These are phyloP conservation scores for Fusarium robinianum DNA, from an alignment of 2,329 filamentous ascomycete species.

Conservation along the genomic window DNA sequence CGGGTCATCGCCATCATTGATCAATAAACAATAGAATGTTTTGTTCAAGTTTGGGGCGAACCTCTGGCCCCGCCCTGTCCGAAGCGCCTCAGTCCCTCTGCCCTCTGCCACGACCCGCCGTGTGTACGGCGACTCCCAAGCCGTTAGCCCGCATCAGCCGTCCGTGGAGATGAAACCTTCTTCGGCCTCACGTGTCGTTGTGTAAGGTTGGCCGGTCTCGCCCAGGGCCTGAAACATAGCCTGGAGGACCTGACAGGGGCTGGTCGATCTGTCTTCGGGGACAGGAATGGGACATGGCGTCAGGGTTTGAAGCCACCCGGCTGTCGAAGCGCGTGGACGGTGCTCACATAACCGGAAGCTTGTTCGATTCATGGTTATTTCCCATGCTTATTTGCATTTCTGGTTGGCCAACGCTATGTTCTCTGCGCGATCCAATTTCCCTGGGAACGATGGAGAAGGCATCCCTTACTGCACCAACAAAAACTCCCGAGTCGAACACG, in stretches of 20 bases:
- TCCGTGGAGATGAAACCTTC: constrained; percentile 37
- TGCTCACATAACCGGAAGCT: constrained; percentile 29
- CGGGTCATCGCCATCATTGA: constrained; percentile 16
- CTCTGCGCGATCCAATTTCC: constrained; percentile 23
- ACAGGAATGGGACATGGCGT: too few relatives aligned
- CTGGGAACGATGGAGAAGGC: not conserved
- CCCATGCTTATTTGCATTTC: constrained; percentile 11
- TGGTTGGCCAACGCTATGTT: constrained; percentile 30
- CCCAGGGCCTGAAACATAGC: constrained; percentile 33
- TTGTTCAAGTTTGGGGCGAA: too few relatives aligned
- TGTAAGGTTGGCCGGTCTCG: constrained; percentile 26
- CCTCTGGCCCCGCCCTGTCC: constrained; percentile 21
- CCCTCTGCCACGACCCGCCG: constrained; percentile 21
- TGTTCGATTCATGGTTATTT: constrained; percentile 26
- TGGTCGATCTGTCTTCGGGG: constrained; percentile 27
- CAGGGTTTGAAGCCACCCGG: constrained; percentile 28
- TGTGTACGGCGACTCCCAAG: constrained; percentile 22
- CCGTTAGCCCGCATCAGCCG: constrained; percentile 34
- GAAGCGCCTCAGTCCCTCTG: constrained; percentile 16
- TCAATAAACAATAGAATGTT: constrained; percentile 1
- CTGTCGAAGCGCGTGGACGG: constrained; percentile 25
- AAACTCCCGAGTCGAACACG: constrained; percentile 18
- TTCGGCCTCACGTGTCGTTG: constrained; percentile 36
- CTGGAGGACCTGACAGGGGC: constrained; percentile 29
- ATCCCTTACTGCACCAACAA: constrained; percentile 9